phyloP scores from a whole-genome alignment of 441 rosid species.

The Erodium moschatum region DNA sequence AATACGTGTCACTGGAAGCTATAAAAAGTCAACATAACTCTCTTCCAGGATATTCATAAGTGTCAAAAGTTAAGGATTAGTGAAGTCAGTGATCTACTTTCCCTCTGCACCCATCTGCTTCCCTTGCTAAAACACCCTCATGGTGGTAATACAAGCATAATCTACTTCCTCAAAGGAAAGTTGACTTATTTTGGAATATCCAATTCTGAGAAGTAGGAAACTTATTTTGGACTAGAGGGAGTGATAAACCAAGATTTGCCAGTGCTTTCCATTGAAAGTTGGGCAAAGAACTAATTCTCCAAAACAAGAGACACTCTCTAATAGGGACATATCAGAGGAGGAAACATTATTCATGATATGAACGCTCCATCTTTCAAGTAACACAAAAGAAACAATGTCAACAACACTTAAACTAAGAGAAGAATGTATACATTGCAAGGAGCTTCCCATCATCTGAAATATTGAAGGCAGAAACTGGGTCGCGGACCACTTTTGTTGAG shows the following conservation, averaged over 20 bases:
- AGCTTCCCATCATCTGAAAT: conserved; percentile 77
- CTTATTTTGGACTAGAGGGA: not conserved
- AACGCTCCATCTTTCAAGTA: not conserved
- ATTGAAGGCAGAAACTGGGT: conserved; percentile 56
- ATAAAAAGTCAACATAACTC: no score
- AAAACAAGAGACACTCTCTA: not conserved
- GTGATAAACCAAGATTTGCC: not conserved
- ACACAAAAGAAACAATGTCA: not conserved
- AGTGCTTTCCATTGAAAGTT: not conserved
- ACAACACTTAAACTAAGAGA: conserved; percentile 8
- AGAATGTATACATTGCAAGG: conserved; percentile 54
- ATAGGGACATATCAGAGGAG: not conserved
- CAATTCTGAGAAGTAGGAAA: not conserved
- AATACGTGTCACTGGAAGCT: no score
- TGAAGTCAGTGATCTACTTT: no score
- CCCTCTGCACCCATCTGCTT: no score
- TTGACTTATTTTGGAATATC: no score
- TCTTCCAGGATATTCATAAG: no score
- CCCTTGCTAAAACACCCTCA: no score
- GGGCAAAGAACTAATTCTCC: not conserved
- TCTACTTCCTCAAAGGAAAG: no score
- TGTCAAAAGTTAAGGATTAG: no score
- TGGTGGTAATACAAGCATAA: not conserved
- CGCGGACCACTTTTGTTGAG: conserved; percentile 48
- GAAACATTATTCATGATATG: not conserved